Evolutionary conservation across 2,329 filamentous ascomycete genomes (phyloP).

Genomic region (Fusarium circinatum): DNA sequence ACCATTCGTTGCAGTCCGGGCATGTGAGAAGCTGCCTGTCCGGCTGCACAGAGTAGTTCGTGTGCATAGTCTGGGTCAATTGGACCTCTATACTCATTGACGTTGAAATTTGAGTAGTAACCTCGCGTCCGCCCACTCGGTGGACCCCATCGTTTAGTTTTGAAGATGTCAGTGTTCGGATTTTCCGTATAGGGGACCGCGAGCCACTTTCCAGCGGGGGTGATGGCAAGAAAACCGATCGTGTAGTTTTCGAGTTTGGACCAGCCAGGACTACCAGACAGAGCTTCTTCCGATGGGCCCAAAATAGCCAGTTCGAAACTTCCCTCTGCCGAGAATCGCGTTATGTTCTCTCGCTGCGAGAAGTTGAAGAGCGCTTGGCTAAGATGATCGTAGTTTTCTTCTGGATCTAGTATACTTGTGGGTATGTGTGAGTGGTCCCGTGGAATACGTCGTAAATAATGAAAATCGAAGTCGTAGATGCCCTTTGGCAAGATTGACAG

Average conservation of each 20-base stretch:
- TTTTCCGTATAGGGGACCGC: not conserved
- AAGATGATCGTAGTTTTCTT: not conserved
- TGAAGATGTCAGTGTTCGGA: slow-evolving; percentile 2
- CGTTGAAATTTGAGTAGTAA: not conserved
- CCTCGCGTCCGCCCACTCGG: not conserved
- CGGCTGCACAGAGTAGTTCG: not conserved
- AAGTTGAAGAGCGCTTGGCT: slow-evolving; percentile 11
- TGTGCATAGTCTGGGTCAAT: slow-evolving; percentile 6
- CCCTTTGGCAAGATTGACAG: not conserved
- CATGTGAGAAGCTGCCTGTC: slow-evolving; percentile 1
- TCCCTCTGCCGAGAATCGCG: not conserved
- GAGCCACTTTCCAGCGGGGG: slow-evolving; percentile 6
- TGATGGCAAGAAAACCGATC: slow-evolving; percentile 3
- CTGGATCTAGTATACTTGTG: not conserved
- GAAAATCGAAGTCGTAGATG: slow-evolving; percentile 3
- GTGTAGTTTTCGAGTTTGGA: slow-evolving; percentile 2
- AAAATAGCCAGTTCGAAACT: slow-evolving; percentile 8
- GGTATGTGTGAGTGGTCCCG: not conserved
- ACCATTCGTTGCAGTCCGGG: not conserved
- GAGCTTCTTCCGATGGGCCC: not conserved
- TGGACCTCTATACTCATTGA: slow-evolving; percentile 15
- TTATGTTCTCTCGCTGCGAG: not conserved
- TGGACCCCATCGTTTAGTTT: not conserved
- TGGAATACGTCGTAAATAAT: slow-evolving; percentile 3
- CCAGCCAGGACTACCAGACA: not conserved